Base-by-base conservation (phyloP, 2,329 filamentous ascomycete species). In the Xylariaceae sp. region DNA sequence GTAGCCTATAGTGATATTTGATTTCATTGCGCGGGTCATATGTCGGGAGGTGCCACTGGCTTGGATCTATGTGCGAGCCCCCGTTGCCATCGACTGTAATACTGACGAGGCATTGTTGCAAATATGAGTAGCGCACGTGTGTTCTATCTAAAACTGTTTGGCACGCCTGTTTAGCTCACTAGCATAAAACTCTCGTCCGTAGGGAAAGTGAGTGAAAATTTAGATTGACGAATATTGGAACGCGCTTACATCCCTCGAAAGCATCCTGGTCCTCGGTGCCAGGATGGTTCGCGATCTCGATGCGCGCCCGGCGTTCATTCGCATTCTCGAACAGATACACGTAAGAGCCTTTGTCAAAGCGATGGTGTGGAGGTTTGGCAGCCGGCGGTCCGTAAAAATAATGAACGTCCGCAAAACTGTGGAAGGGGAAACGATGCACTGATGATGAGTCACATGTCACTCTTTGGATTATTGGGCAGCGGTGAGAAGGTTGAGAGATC, bases 261-360 rank as follows among this genome's bases (percentile, higher is more conserved):
- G 87, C 87, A 74, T 91, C 88, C 67, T 91, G 88, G n/a, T 87
- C 80, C 1, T 87, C 80, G 2, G 83, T 86, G 51, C 88, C 88
- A 6, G 86, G 80, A 63, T 85, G 76, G 65, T 91, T 92, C 43
- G 88, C 88, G 58, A 91, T 76, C 71, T 91, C 88, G 60, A 91
- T 74, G 62, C 88, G 85, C 60, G 86, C 86, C 57, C 82, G 79
- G 58, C 83, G 78, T 62, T 85, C 80, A 57, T 75, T 76, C 9
- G 86, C 80, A 67, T 89, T 87, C 70, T 91, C 86, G 68, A 89
- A 91, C 4, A 91, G 75, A 67, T 91, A 91, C 54, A 91, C 80
- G 68, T 91, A 91, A 6, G 87, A 91, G 46, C 84, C 81, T 69
- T 87, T 88, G 70, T 89, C 85, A 70, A 92, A 91, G 50, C 88